Evolutionary conservation across 2,329 filamentous ascomycete genomes (phyloP).

Genomic region (Trichothecium sympodiale): DNA sequence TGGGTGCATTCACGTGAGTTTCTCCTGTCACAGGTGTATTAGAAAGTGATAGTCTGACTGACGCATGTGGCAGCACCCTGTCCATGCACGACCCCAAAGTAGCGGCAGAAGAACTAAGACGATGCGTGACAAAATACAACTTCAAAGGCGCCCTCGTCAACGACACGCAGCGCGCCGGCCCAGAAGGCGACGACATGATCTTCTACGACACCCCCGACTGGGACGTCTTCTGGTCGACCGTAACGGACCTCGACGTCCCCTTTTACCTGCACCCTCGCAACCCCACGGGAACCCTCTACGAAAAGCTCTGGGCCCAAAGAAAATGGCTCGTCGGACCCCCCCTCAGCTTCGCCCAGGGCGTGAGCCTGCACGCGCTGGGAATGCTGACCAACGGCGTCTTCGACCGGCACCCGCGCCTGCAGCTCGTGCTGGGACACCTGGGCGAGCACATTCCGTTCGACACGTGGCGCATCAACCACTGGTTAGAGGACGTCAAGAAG

Average conservation of each 20-base stretch:
- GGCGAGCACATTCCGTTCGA: conserved; percentile 39
- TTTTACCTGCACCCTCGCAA: conserved; percentile 53
- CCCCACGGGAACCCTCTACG: conserved; percentile 43
- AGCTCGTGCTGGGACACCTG: conserved; percentile 35
- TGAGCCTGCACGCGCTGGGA: conserved; percentile 44
- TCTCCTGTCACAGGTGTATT: no score
- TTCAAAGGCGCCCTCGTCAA: conserved; percentile 54
- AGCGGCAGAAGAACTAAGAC: conserved; percentile 36
- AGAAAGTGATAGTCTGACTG: no score
- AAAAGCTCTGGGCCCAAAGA: conserved; percentile 47
- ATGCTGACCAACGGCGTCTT: conserved; percentile 40
- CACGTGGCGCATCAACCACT: conserved; percentile 39
- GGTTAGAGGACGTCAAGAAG: conserved; percentile 46
- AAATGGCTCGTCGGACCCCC: conserved; percentile 51
- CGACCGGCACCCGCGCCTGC: conserved; percentile 32
- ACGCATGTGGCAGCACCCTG: conserved; percentile 19
- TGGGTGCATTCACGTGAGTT: conserved; percentile 35
- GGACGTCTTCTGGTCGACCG: conserved; percentile 49
- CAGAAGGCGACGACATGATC: conserved; percentile 47
- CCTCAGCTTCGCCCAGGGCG: conserved; percentile 45
- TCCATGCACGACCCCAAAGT: conserved; percentile 42
- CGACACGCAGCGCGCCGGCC: conserved; percentile 47
- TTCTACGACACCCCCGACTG: conserved; percentile 54
- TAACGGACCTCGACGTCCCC: conserved; percentile 49
- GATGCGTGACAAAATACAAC: conserved; percentile 45